Base-by-base conservation (phyloP, 176 grass and related monocot genomes). In the Triticum urartu region DNA sequence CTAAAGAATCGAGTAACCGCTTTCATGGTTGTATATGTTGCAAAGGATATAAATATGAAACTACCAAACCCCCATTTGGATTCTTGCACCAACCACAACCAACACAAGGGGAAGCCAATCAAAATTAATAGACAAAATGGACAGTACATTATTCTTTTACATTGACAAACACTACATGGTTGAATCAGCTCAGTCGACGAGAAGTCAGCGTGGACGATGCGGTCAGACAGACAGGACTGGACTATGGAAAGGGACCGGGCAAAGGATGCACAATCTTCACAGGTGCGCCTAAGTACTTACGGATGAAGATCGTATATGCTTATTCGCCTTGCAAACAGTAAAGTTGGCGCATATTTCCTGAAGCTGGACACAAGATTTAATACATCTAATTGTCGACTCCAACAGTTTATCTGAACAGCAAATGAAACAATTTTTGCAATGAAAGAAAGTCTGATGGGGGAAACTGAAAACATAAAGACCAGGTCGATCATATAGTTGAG, bases 311-410 rank as follows among this genome's bases (percentile, higher is more conserved):
- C 36, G 12, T 39, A 26, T 30, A 73, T 64, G 13, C 77, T 85
- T 77, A 91, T 81, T 91, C 86, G n/a, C 77, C 86, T 91, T 91
- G 86, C 32, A 91, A 87, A 58, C 71, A 91, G 42, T 91, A 95
- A 38, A 98, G 88, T 82, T 94, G 91, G 5, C 90, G 90, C 30
- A 98, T 92, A 72, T 95, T 98, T 58, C 96, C 93, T 18, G 90
- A 98, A 85, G 93, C 90, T 98, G 90, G 30, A 68, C 88, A 83
- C 14, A 64, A 52, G 34, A 77, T n/a, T 56, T 3, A 78, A 36
- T 15, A 54, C 50, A 54, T 54, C 73, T 71, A 80, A 13, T 26
- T 75, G 28, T 58, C 48, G 32, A 56, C 52, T 9, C 54, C 21
- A 76, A 10, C 28, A 71, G 8, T 40, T 63, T 40, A 71, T 63